Base-by-base conservation (phyloP, 495 filamentous ascomycete genomes). In the Sordaria brevicollis region DNA sequence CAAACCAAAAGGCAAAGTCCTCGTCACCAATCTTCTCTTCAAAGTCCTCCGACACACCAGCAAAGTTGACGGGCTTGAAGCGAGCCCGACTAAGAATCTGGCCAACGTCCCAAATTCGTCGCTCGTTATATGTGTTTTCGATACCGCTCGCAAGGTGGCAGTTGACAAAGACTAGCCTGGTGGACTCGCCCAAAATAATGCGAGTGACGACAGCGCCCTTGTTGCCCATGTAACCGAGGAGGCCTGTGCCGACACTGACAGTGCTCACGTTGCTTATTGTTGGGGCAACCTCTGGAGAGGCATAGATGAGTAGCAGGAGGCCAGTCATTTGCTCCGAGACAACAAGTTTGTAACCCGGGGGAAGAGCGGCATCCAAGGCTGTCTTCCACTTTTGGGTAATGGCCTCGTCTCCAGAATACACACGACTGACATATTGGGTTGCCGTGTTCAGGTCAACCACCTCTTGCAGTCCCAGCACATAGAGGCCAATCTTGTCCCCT, bases 1-100 rank as follows among this genome's bases (percentile, higher is more conserved):
- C 96, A 77, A 96, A 93, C 92, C 94, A 97, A 74, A 98, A 97
- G 1, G 89, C 86, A 79, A 97, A 94, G 76, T 98, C 95, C 71
- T 94, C 93, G 65, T 93, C 89, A 2, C 93, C 93, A 71, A 99
- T 89, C n/a, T 80, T 82, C 71, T 96, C 92, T 11, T 81, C 81
- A 1, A 78, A 78, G 37, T 84, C 83, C 35, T 85, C 83, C 9
- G 79, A 82, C 10, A 89, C 83, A 10, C 86, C 84, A 4, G 85
- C 83, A 67, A 88, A 81, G 49, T 82, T 82, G 19, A 94, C 84
- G 1, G 92, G 87, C 5, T 89, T 85, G 76, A 98, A 98, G 69
- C 84, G 88, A 13, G 92, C 88, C 35, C 93, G 86, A 66, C 79
- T 81, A 19, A 87, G 69, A 65, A 99, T 92, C 74, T 97, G 93